These are phyloP conservation scores for Alloascoidea hylecoeti DNA, from an alignment of 805 yeast species.

Conservation along the genomic window DNA sequence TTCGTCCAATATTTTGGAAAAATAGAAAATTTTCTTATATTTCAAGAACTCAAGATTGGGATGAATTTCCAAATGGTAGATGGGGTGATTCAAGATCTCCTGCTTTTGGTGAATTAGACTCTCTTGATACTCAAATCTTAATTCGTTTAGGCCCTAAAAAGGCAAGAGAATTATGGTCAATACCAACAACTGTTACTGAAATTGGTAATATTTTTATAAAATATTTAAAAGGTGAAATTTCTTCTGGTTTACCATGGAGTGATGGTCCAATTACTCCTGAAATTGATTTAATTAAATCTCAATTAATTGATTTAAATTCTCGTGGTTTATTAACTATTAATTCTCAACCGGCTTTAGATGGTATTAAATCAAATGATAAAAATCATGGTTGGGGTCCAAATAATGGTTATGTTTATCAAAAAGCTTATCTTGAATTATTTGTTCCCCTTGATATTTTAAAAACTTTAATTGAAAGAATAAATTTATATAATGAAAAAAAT, in stretches of 20 bases:
- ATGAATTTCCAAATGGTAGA: slow-evolving; percentile 96
- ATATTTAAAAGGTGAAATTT: slow-evolving; percentile 60
- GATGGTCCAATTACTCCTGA: slow-evolving; percentile 82
- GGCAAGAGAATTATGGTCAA: slow-evolving; percentile 81
- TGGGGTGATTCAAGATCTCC: slow-evolving; percentile 99
- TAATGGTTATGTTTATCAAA: slow-evolving; percentile 87
- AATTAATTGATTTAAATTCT: slow-evolving; percentile 49
- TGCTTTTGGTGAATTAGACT: slow-evolving; percentile 64
- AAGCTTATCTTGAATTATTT: slow-evolving; percentile 81
- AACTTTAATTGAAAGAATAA: slow-evolving; percentile 27
- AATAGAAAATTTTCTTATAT: slow-evolving; percentile 84
- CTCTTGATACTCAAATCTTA: slow-evolving; percentile 54
- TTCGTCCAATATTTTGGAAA: slow-evolving; percentile 94
- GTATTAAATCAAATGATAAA: slow-evolving; percentile 54
- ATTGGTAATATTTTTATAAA: slow-evolving; percentile 46
- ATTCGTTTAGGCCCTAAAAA: slow-evolving; percentile 38
- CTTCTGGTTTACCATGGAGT: slow-evolving; percentile 87
- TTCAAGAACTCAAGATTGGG: slow-evolving; percentile 87
- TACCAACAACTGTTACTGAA: slow-evolving; percentile 47
- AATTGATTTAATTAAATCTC: slow-evolving; percentile 42
- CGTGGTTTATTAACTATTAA: slow-evolving; percentile 71
- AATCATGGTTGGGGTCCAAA: slow-evolving; percentile 92
- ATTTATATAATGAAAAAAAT: slow-evolving; percentile 27
- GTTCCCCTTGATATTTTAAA: slow-evolving; percentile 38
- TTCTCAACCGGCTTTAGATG: slow-evolving; percentile 90